Evolutionary conservation across 1,284 basidiomycete genomes (phyloP).

Genomic region (Tilletia caries): DNA sequence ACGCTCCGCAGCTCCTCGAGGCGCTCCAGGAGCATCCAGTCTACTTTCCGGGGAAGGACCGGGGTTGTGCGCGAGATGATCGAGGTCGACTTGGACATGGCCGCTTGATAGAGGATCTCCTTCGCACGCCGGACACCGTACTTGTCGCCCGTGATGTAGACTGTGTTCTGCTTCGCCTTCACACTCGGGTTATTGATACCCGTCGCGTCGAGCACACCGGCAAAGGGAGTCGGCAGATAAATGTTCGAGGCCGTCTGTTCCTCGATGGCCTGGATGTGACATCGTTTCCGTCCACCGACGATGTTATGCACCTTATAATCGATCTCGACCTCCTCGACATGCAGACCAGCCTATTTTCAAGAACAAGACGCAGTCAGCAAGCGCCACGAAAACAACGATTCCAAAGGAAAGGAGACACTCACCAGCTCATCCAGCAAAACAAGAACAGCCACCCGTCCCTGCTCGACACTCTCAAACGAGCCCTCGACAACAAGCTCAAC

Average conservation of each 20-base stretch:
- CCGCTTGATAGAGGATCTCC: slow-evolving; percentile 88
- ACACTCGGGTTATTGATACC: slow-evolving; percentile 57
- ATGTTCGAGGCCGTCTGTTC: slow-evolving; percentile 97
- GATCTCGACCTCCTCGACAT: slow-evolving; percentile 85
- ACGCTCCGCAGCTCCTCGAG: slow-evolving; percentile 82
- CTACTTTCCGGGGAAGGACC: slow-evolving; percentile 89
- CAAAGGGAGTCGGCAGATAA: slow-evolving; percentile 84
- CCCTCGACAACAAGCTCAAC: slow-evolving; percentile 90
- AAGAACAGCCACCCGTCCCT: slow-evolving; percentile 81
- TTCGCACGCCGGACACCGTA: slow-evolving; percentile 90
- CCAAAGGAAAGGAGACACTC: slow-evolving; percentile 11
- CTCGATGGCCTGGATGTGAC: slow-evolving; percentile 83
- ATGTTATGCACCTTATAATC: slow-evolving; percentile 92
- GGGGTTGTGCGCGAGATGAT: slow-evolving; percentile 89
- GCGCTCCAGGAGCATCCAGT: slow-evolving; percentile 94
- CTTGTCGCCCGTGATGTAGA: slow-evolving; percentile 97
- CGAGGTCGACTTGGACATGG: slow-evolving; percentile 82
- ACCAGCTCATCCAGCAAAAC: slow-evolving; percentile 81
- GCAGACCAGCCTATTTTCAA: slow-evolving; percentile 57
- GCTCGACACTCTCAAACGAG: slow-evolving; percentile 77
- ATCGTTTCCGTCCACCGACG: slow-evolving; percentile 83
- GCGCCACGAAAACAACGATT: not conserved
- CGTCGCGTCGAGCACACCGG: slow-evolving; percentile 65
- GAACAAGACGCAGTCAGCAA: slow-evolving; percentile 21
- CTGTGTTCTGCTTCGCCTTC: slow-evolving; percentile 65